Base-by-base conservation (phyloP, 345 rosid species). In the Clausena lansium region DNA sequence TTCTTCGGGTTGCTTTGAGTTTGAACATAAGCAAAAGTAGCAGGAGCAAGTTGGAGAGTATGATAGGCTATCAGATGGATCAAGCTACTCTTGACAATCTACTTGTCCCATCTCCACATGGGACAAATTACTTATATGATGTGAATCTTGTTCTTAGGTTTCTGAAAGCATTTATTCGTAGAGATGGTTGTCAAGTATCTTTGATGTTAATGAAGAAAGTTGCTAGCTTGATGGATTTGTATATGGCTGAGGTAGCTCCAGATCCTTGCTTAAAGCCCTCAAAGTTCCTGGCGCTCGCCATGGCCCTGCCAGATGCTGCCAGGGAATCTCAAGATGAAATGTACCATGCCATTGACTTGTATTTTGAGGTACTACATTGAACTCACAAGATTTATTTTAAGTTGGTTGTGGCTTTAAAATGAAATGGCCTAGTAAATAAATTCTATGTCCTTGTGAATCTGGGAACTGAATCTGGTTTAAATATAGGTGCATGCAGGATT, bases 161-260 rank as follows among this genome's bases (percentile, higher is more conserved):
- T 66, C 27, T 86, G 67, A 96, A 88, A 77, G 89, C 94, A 41
- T 92, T 96, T 83, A 79, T 89, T 2, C 63, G 32, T 1, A 85
- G 77, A 79, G 84, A 86, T 82, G 85, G 69, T 33, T 17, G 71
- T 66, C 81, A 66, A 75, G 67, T 59, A 25, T 83, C 83, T 60
- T 55, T 77, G 20, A 28, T 54, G 74, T 83, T 67, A 24, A 24
- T 88, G 83, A 86, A 79, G 82, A 96, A 91, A 83, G 97, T 92
- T 28, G 83, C 89, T 20, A 64, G 84, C 70, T 88, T 96, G 88
- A 81, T 94, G 81, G 99, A 96, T 82, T 84, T 83, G 77, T 96
- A 94, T 78, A 75, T 91, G 75, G 89, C 91, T 47, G 98, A 96
- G 84, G 98, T 96, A 78, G 97, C 99, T 38, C 94, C 99, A 4